Base-by-base conservation (phyloP, 805 yeast genomes). In the Torulaspora quercuum region DNA sequence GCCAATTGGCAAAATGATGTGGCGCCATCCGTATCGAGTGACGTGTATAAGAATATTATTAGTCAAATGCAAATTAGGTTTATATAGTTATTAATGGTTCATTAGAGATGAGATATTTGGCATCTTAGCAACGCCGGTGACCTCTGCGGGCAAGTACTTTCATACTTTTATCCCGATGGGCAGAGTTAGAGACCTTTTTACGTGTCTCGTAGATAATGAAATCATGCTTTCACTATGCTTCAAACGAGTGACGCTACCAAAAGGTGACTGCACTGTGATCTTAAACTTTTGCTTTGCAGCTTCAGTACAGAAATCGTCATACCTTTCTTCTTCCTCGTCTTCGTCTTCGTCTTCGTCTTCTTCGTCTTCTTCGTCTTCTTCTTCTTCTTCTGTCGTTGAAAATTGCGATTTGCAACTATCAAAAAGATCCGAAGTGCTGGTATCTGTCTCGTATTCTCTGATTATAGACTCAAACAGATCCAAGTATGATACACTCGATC, bases 151-250 rank as follows among this genome's bases (percentile, higher is more conserved):
- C 6, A 21, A 13, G 14, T 18, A 15, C 5, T 17, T n/a, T 33
- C 42, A 57, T 4, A 57, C 46, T 19, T 46, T 54, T 20, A 58
- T 40, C n/a, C 60, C 55, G 7, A 56, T 45, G 4, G 64, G 64
- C 11, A 57, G 35, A 3, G 63, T 59, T 20, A 57, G 40, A 1
- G 61, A 53, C 34, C 64, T 49, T 21, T 39, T 49, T 3, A 59
- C 53, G 6, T 44, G 29, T 7, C 33, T 28, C 11, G 37, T 26
- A 3, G 49, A 41, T 6, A 53, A 32, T 2, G 56, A 49, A n/a
- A 53, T 25, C 12, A 48, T 23, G 36, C 56, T 52, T 11, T 39
- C 29, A 21, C 37, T 38, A 31, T 37, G 30, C 10, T 25, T 37
- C 28, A 25, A 15, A 30, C 30, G 25, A 25, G 28, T 19, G 20